Evolutionary conservation across 441 rosid species (phyloP), one percentile per base, ranked within the genome.

Genomic region (Aquilaria agallochum): DNA sequence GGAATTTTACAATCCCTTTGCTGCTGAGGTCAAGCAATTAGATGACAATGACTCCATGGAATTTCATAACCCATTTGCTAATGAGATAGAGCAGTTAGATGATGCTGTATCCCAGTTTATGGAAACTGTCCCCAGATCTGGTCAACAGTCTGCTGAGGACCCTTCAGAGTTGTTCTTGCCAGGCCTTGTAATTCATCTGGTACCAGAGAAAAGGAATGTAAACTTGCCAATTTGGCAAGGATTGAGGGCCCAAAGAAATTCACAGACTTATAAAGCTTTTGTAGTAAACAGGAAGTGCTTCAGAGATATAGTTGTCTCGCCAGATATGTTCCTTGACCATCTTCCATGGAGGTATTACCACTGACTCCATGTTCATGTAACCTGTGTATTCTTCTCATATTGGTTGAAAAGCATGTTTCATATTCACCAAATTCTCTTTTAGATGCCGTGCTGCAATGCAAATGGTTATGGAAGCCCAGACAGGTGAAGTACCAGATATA

Each of bases 291-390:
- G 87, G 74, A 85, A 85, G 68, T 69, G 69, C 70, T 88, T 93
- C 59, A 85, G 73, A 63, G 96, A 90, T 61, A 78, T 93, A 4
- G 78, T 85, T 44, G 96, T 93, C n/a, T 86, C 95, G 56, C 91
- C 84, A 62, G 77, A 83, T 50, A 93, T 93, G 98, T 93, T 93
- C 72, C 81, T 90, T 64, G 98, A 93, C 71, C 98, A 93, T 80
- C 86, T 90, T 36, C 98, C 98, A 14, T 90, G 97, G 98, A 90
- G 95, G 96, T 89, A 82, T 31, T 34, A 30, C 10, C 47, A 13
- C 31, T 48, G n/a, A 49, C 12, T 63, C 48, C 62, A 11, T 12
- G 15, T 20, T 63, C 45, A 3, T 59, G 31, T 34, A n/a, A n/a
- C 51, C 8, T 50, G 14, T 51, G 2, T n/a, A 5, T 36, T 10